Conservation (phyloP, 2,329 filamentous ascomycete species). For the Rasamsonia emersonii region DNA sequence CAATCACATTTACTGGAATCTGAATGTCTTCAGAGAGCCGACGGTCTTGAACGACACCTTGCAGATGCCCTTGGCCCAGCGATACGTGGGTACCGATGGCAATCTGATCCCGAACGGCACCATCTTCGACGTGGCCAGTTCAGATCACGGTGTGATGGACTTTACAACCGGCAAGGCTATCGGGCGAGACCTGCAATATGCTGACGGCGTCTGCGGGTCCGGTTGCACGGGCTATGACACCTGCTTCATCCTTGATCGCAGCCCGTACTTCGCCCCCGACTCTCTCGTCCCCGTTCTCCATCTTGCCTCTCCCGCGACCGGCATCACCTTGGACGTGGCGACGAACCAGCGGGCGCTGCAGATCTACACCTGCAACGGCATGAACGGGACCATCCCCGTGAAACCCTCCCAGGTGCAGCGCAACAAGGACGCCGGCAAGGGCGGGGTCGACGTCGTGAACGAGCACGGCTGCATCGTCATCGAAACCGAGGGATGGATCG, state of each 20-base stretch:
- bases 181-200: constrained; percentile 57
- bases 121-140: constrained; percentile 68
- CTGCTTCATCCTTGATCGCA: constrained; percentile 40
- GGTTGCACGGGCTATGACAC: constrained; percentile 79
- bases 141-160: constrained; percentile 40
- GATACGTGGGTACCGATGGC: constrained; percentile 41
- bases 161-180: constrained; percentile 76
- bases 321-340: constrained; percentile 73
- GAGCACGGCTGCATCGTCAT: constrained; percentile 81
- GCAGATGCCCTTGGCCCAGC: constrained; percentile 37
- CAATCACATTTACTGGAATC: constrained; percentile 45
- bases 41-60: constrained; percentile 38
- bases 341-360: constrained; percentile 83
- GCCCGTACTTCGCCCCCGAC: constrained; percentile 23
- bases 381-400: constrained; percentile 54
- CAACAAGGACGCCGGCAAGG: constrained; percentile 49
- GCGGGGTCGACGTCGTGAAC: constrained; percentile 37
- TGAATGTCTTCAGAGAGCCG: constrained; percentile 39
- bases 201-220: constrained; percentile 66
- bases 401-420: constrained; percentile 38
- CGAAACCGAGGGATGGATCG: constrained; percentile 90
- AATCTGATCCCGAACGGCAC: constrained; percentile 69
- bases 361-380: constrained; percentile 72
- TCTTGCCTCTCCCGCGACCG: constrained; percentile 59
- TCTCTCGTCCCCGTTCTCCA: constrained; percentile 46